Evolutionary conservation across 1,284 basidiomycete species (phyloP), one percentile per base, ranked within the genome.

Genomic region (Takashimella tepidaria): DNA sequence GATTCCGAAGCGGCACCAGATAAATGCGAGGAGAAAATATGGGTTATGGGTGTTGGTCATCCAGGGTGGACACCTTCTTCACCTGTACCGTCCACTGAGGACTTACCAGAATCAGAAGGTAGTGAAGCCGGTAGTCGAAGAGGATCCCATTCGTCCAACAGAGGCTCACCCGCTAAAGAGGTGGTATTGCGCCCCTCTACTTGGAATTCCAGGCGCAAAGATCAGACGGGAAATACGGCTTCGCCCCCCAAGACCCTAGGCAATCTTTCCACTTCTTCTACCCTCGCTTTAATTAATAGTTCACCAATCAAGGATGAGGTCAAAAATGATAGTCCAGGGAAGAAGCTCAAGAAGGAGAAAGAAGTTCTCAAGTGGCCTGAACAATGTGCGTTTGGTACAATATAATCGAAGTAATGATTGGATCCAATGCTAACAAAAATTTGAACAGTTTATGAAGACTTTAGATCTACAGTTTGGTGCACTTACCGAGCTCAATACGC

Each of bases 401-500:
- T n/a, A n/a, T n/a, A n/a, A n/a, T n/a, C n/a, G n/a, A n/a, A 37
- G 31, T 37, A 8, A 37, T 37, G 16, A 16, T 37, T 37, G n/a
- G 2, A 8, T 37, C 31, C 31, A 16, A 16, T 37, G 16, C 31
- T 37, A 16, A 16, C 8, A 37, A 16, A 37, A 41, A n/a, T 20
- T 19, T 31, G 79, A 79, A 80, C 82, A 49, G 96, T 96, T 72
- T 91, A 92, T 68, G 79, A 83, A n/a, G 92, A 96, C 75, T 96
- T 93, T 72, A 84, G 85, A 1, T 89, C 88, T 0, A 80, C 87
- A 8, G 80, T 96, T 55, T 95, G 91, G 87, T 81, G 92, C 50
- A 95, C 92, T 0, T 97, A 96, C 74, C 86, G 92, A n/a, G 85
- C 84, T 1, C 87, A 92, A 50, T 95, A 93, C 61, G 77, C 83